Evolutionary conservation across 495 filamentous ascomycete genomes (phyloP).

Genomic region (Astrothelium macrocarpum): DNA sequence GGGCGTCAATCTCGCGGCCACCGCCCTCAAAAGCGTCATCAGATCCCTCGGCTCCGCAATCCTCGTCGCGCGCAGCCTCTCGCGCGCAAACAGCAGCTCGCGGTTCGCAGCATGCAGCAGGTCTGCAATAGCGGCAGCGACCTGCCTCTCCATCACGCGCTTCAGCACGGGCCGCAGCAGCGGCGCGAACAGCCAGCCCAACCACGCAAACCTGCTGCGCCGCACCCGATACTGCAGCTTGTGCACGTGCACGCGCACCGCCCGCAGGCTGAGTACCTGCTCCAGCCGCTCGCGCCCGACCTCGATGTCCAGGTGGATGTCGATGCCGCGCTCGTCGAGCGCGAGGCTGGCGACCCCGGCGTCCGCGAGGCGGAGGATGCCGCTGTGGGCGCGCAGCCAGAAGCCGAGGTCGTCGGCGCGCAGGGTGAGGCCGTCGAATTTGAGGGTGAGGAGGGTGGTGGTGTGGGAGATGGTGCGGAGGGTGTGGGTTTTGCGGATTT

Average conservation of each 20-base stretch:
- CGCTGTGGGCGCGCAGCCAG: conserved; percentile 58
- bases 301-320: conserved; percentile 75
- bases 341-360: conserved; percentile 76
- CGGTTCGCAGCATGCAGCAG: conserved; percentile 64
- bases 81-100: conserved; percentile 76
- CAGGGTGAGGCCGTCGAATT: conserved; percentile 68
- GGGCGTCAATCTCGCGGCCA: conserved; percentile 62
- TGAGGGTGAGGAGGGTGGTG: conserved; percentile 63
- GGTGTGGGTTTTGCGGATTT: conserved; percentile 63
- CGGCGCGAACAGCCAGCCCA: conserved; percentile 79
- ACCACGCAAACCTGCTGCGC: conserved; percentile 61
- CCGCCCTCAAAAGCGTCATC: conserved; percentile 69
- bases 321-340: conserved; percentile 76
- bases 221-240: conserved; percentile 71
- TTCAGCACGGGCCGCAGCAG: conserved; percentile 72
- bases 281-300: conserved; percentile 64
- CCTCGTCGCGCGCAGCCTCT: conserved; percentile 73
- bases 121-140: conserved; percentile 61
- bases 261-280: conserved; percentile 66
- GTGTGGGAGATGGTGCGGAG: conserved; percentile 57
- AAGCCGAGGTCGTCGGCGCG: conserved; percentile 81
- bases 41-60: conserved; percentile 75
- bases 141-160: conserved; percentile 64
- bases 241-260: conserved; percentile 71
- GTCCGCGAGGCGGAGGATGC: conserved; percentile 57